These are phyloP conservation scores for Pilasporangium apinafurcum DNA, from an alignment of 352 stramenopile species.

Conservation along the genomic window DNA sequence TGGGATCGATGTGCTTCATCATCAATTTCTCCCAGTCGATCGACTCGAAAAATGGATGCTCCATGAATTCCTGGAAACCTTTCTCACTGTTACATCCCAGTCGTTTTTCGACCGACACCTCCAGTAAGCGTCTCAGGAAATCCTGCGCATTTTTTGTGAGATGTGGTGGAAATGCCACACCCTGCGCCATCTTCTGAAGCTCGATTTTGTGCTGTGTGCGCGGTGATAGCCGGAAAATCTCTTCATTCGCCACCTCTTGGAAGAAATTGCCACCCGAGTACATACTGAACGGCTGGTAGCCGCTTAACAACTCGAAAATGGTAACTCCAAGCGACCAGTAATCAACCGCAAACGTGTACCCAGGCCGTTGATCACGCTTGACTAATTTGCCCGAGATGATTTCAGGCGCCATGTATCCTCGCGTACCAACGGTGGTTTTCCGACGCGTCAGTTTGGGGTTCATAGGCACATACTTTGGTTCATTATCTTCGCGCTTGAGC, in stretches of 20 bases:
- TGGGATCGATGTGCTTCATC: conserved; percentile 84
- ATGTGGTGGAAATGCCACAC: conserved; percentile 53
- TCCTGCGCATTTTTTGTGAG: conserved; percentile 59
- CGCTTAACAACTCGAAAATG: conserved; percentile 87
- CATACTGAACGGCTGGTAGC: conserved; percentile 77
- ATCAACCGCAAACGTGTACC: conserved; percentile 73
- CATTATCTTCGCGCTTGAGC: conserved; percentile 50
- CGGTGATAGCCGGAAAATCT: conserved; percentile 65
- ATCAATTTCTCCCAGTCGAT: conserved; percentile 85
- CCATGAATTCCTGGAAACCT: conserved; percentile 83
- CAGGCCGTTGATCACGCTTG: conserved; percentile 65
- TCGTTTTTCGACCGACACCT: conserved; percentile 63
- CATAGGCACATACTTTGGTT: conserved; percentile 38
- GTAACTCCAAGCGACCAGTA: conserved; percentile 82
- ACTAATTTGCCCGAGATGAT: conserved; percentile 86
- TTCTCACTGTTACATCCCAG: conserved; percentile 71
- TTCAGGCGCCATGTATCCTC: conserved; percentile 89
- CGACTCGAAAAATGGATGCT: conserved; percentile 84
- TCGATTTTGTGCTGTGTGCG: conserved; percentile 76
- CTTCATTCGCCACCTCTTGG: conserved; percentile 72
- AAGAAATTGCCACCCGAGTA: conserved; percentile 71
- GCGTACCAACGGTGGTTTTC: conserved; percentile 83
- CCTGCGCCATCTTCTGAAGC: conserved; percentile 74
- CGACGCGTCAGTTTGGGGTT: conserved; percentile 56
- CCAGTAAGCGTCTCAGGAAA: conserved; percentile 78